These are phyloP conservation scores for Themeda triandra DNA, from an alignment of 176 grass and related monocot species.

Conservation along the genomic window DNA sequence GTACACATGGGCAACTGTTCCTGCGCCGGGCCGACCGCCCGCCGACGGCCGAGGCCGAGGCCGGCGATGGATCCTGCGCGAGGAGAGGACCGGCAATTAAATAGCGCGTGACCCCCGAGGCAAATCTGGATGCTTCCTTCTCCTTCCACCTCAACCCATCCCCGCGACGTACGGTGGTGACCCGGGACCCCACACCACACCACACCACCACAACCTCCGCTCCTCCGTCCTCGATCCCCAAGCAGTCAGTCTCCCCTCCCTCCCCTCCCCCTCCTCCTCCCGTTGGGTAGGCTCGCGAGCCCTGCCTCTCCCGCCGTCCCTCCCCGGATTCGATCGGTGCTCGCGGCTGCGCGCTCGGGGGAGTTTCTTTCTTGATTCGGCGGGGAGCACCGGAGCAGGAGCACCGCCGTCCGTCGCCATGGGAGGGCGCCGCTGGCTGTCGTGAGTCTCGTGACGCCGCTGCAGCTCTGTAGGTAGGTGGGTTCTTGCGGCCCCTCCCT, in stretches of 20 bases:
- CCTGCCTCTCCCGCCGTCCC: neutral
- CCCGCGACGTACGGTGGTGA: neutral
- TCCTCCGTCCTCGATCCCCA: slow-evolving; percentile 26
- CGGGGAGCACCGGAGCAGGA: neutral
- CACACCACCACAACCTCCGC: neutral
- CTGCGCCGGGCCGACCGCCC: too few relatives aligned
- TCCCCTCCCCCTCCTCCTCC: neutral
- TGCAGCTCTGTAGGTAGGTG: slow-evolving; percentile 6
- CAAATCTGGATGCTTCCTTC: slow-evolving; percentile 42
- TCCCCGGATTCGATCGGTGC: neutral
- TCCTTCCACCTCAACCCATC: neutral
- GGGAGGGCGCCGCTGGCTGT: neutral
- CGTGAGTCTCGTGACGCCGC: too few relatives aligned
- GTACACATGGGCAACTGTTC: too few relatives aligned
- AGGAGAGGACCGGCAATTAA: neutral
- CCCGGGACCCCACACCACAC: neutral
- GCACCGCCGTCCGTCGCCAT: neutral
- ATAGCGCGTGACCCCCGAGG: slow-evolving; percentile 23
- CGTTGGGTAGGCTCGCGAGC: neutral
- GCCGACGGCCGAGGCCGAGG: too few relatives aligned
- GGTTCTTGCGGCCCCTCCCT: neutral
- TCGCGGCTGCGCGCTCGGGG: neutral
- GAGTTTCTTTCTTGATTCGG: slow-evolving; percentile 9
- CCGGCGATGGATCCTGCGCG: neutral
- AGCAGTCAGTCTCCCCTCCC: neutral